Base-by-base conservation (phyloP, 2,329 filamentous ascomycete genomes). In the Calonectria pseudoreteaudii region DNA sequence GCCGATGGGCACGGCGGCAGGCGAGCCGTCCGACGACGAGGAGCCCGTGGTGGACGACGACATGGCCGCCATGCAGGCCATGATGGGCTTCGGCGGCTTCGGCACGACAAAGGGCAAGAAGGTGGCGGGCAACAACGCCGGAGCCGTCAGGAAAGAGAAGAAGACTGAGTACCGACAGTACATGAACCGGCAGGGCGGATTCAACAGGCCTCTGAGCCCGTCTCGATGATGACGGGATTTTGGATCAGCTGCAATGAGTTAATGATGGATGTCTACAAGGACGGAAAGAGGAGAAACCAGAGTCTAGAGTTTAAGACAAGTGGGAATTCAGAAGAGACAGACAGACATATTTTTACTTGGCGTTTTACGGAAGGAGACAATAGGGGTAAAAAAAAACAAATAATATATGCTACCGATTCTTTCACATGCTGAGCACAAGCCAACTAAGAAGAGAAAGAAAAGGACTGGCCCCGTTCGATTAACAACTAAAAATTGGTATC, bases 101-200 rank as follows among this genome's bases (percentile, higher is more conserved):
- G 93, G 92, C 72, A 93, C 92, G 30, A 98, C 97, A 26, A 97
- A 98, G 85, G 92, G 94, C 74, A 95, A 94, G 69, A 97, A 98
- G 82, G 93, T 99, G 1, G 90, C 91, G 0, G 97, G 97, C 2
- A 99, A 99, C 82, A 92, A 95, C 82, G 91, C 93, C 52, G 96
- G 94, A 70, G 95, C 89, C 0, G 92, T 98, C 67, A 89, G 93
- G 78, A 98, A 97, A 88, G 95, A 97, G 86, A 98, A 98, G 91
- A 96, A 95, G 91, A 94, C 93, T 18, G 91, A 97, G 87, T 98
- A 98, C 82, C 90, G 97, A 79, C 97, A 99, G 90, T 99, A 99
- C 85, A 99, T 99, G 92, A 97, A 97, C 82, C 90, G 94, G 71
- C 88, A 92, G 66, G 94, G 94, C 70, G 94, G 94, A 8, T 97